phyloP scores from a whole-genome alignment of 225 moss, liverwort and hornwort species.

The Sphagnum contortum region DNA sequence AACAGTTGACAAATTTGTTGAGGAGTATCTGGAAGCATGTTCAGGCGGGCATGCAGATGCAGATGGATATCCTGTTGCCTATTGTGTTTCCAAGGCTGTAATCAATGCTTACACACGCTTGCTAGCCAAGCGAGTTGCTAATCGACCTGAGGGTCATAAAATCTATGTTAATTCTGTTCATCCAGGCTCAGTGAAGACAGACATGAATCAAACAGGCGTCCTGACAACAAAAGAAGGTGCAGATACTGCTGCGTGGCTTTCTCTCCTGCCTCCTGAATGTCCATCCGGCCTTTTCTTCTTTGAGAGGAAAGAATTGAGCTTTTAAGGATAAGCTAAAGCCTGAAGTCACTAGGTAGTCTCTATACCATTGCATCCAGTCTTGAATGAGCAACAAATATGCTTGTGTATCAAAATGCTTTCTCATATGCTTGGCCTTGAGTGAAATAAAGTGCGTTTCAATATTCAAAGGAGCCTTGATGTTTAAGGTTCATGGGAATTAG shows the following conservation, averaged over 20 bases:
- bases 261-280: slow-evolving; percentile 11
- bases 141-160: slow-evolving; percentile 7
- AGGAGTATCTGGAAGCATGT: slow-evolving; percentile 22
- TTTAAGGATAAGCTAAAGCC: not conserved
- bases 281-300: slow-evolving; percentile 5
- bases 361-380: no score
- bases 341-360: no score
- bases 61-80: slow-evolving; percentile 15
- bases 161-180: slow-evolving; percentile 22
- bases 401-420: no score
- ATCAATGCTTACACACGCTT: slow-evolving; percentile 27
- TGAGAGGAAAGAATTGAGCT: slow-evolving; percentile 3
- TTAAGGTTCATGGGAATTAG: no score
- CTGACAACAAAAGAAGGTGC: slow-evolving; percentile 11
- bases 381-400: no score
- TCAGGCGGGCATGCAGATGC: slow-evolving; percentile 30
- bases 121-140: slow-evolving; percentile 10
- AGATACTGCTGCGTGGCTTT: slow-evolving; percentile 29
- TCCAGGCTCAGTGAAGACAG: slow-evolving; percentile 14
- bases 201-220: slow-evolving; percentile 8
- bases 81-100: slow-evolving; percentile 21
- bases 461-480: no score
- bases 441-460: no score
- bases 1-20: slow-evolving; percentile 9
- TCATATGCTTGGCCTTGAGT: no score